Evolutionary conservation across 345 rosid species (phyloP).

Genomic region (Arabidopsis suecica): DNA sequence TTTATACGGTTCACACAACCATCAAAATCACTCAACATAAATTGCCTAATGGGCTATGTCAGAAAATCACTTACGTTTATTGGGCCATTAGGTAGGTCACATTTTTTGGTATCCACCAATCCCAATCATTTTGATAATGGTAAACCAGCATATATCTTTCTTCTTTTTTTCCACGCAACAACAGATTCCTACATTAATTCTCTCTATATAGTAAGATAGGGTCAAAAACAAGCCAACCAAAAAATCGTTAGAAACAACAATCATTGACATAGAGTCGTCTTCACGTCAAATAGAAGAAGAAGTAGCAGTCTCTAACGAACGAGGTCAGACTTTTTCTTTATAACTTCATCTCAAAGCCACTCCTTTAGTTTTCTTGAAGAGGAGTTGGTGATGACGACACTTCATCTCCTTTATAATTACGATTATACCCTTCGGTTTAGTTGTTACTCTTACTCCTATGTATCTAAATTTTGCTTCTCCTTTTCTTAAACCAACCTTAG

Average conservation of each 20-base stretch:
- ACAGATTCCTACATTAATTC: neutral
- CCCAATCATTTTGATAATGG: neutral
- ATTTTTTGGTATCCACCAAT: conserved; percentile 1
- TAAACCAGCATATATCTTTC: neutral
- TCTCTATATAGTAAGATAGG: conserved; percentile 10
- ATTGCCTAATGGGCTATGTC: conserved; percentile 15
- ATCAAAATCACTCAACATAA: conserved; percentile 18
- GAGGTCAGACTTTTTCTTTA: conserved; percentile 35
- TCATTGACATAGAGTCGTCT: conserved; percentile 40
- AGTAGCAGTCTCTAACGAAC: conserved; percentile 42
- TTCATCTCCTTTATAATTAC: conserved; percentile 14
- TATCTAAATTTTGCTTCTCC: neutral
- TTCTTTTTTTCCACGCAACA: neutral
- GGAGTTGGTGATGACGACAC: conserved; percentile 38
- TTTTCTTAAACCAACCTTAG: conserved; percentile 2
- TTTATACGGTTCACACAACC: conserved; percentile 32
- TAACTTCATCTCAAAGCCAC: conserved; percentile 46
- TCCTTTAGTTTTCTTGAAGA: neutral
- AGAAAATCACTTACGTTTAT: neutral
- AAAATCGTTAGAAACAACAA: conserved; percentile 33
- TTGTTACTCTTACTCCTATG: conserved; percentile 25
- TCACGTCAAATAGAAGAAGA: conserved; percentile 37
- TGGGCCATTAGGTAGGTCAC: neutral
- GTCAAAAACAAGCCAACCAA: conserved; percentile 35
- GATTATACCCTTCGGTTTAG: conserved; percentile 27